A percentile compares a stretch with the other conserved stretches of the same genome.
Evolutionary conservation across 352 stramenopile genomes (phyloP).

Genomic region (Elongisporangium undulatum): DNA sequence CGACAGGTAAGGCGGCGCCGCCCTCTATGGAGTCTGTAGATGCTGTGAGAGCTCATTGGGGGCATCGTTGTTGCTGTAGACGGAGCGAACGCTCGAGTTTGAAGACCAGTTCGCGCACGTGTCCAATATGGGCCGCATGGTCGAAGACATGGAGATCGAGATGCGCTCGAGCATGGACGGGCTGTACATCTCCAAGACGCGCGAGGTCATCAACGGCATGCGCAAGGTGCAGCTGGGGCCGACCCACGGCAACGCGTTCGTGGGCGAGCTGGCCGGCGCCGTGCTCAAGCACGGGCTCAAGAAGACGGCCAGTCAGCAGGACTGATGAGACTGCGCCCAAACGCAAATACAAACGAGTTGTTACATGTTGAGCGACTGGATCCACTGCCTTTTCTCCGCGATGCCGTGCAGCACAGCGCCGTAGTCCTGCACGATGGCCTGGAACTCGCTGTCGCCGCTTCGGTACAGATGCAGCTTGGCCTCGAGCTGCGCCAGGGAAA

Average conservation of each 20-base stretch:
- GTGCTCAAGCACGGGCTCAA: slow-evolving; percentile 75
- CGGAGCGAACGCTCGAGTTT: slow-evolving; percentile 72
- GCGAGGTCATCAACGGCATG: slow-evolving; percentile 92
- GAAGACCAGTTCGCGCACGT: slow-evolving; percentile 84
- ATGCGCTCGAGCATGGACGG: slow-evolving; percentile 90
- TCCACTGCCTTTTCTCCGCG: slow-evolving; percentile 35
- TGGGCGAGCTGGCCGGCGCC: slow-evolving; percentile 65
- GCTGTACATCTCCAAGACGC: slow-evolving; percentile 95
- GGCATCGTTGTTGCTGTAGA: slow-evolving; percentile 9
- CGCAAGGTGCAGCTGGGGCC: slow-evolving; percentile 76
- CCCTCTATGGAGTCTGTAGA: neutral
- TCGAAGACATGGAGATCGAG: slow-evolving; percentile 96
- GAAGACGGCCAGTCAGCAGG: slow-evolving; percentile 17
- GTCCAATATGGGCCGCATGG: slow-evolving; percentile 93
- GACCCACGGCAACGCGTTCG: slow-evolving; percentile 53
- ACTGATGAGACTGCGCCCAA: slow-evolving; percentile 6
- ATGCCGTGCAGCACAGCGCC: slow-evolving; percentile 21
- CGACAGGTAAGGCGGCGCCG: slow-evolving; percentile 34
- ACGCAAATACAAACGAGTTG: neutral
- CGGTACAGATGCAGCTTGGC: slow-evolving; percentile 31
- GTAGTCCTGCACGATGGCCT: slow-evolving; percentile 32
- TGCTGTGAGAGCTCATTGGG: neutral
- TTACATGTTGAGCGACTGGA: slow-evolving; percentile 36
- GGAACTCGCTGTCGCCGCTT: slow-evolving; percentile 25
- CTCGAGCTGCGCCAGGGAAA: slow-evolving; percentile 14